phyloP scores from a whole-genome alignment of 441 rosid species.

The Aleurites moluccanus region DNA sequence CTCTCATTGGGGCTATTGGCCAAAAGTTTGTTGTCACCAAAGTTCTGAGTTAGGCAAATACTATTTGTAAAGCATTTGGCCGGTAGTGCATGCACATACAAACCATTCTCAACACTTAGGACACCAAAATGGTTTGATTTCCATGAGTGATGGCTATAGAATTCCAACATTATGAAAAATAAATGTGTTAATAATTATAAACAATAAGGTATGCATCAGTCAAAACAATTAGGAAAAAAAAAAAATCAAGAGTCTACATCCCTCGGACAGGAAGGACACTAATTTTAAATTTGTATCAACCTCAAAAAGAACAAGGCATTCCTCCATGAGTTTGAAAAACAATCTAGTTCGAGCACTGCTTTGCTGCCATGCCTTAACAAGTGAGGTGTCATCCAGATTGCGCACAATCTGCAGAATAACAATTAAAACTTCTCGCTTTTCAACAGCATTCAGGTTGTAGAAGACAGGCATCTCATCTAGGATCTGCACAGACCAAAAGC shows the following conservation, averaged over 20 bases:
- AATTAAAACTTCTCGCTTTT: conserved; percentile 97
- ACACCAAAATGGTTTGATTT: background rate
- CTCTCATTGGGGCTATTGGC: background rate
- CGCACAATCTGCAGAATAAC: conserved; percentile 92
- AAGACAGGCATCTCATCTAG: conserved; percentile 99
- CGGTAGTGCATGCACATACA: background rate
- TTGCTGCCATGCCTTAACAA: conserved; percentile 98
- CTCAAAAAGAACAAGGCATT: conserved; percentile 95
- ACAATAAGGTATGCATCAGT: conserved; percentile 7
- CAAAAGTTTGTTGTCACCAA: background rate
- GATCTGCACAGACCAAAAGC: conserved; percentile 70
- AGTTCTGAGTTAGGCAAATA: background rate
- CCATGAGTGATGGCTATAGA: background rate
- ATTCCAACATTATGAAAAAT: background rate
- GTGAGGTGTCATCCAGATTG: conserved; percentile 91
- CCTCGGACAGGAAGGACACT: conserved; percentile 20
- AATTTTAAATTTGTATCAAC: conserved; percentile 41
- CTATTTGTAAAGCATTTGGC: background rate
- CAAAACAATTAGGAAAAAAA: conserved; percentile 13
- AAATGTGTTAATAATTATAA: background rate
- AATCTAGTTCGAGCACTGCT: conserved; percentile 97
- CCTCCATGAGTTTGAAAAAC: conserved; percentile 98
- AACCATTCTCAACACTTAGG: background rate
- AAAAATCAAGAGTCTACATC: conserved; percentile 13
- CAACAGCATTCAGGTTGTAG: conserved; percentile 91